These are phyloP conservation scores for Neurospora sp. DNA, from an alignment of 495 filamentous ascomycete genomes.

Conservation along the genomic window DNA sequence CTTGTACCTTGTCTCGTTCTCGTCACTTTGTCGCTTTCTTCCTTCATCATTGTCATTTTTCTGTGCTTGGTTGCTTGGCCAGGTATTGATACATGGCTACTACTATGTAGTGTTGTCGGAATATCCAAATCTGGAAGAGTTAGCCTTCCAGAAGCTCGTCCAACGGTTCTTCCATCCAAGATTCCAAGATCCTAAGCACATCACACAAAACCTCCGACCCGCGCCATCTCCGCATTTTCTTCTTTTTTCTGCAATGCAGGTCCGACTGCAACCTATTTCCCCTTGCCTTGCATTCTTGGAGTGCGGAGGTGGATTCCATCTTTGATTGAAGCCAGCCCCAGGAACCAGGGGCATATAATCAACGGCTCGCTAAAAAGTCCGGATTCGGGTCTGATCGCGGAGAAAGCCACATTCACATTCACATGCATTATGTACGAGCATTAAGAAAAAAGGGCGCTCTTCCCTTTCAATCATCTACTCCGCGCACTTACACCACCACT, in stretches of 20 bases:
- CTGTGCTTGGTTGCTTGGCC: not conserved
- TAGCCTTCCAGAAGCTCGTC: not conserved
- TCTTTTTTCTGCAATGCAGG: not conserved
- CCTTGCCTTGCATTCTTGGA: not conserved
- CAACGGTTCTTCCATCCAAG: not conserved
- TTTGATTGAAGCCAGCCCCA: not conserved
- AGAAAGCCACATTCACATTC: not conserved
- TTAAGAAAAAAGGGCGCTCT: not conserved
- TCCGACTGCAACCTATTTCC: not conserved
- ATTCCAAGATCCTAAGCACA: not conserved
- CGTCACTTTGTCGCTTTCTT: not conserved
- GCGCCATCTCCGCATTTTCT: not conserved
- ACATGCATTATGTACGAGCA: not conserved
- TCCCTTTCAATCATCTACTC: slow-evolving; percentile 4
- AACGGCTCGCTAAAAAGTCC: not conserved
- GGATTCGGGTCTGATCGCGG: not conserved
- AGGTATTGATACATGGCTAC: not conserved
- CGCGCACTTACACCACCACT: slow-evolving; percentile 13
- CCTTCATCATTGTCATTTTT: not conserved
- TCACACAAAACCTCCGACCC: not conserved
- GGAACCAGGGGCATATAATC: not conserved
- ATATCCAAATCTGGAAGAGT: not conserved
- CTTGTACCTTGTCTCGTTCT: not conserved
- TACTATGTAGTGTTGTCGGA: not conserved
- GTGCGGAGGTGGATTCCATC: not conserved